phyloP scores from a whole-genome alignment of 768 basidiomycete genomes.

The Tricholoma sp. region DNA sequence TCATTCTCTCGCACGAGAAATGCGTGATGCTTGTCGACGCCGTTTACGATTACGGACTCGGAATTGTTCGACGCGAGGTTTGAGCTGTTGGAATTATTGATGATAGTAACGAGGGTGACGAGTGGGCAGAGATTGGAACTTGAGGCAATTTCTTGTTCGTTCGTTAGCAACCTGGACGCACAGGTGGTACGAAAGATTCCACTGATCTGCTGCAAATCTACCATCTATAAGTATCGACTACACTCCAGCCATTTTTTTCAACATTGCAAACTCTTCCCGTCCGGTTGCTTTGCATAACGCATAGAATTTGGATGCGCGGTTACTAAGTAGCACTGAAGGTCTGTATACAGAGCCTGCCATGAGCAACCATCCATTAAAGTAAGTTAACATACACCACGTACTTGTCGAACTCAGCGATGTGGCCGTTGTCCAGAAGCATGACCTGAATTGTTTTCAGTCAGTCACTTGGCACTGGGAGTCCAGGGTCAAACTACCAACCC shows the following conservation, averaged over 20 bases:
- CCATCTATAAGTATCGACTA: slow-evolving; percentile 13
- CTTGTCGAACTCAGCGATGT: slow-evolving; percentile 72
- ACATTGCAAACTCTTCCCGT: slow-evolving; percentile 58
- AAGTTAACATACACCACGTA: slow-evolving; percentile 26
- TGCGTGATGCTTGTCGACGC: too few relatives aligned
- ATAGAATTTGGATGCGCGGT: slow-evolving; percentile 59
- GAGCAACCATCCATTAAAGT: background rate
- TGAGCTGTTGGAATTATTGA: too few relatives aligned
- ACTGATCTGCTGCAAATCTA: too few relatives aligned
- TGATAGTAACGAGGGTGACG: too few relatives aligned
- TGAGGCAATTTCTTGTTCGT: too few relatives aligned
- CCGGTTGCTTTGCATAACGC: slow-evolving; percentile 71
- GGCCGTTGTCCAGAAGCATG: slow-evolving; percentile 73
- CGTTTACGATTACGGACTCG: too few relatives aligned
- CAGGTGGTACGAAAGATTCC: too few relatives aligned
- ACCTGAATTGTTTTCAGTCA: slow-evolving; percentile 36
- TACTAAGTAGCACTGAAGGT: slow-evolving; percentile 49
- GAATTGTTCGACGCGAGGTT: too few relatives aligned
- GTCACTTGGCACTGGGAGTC: background rate
- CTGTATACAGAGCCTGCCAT: slow-evolving; percentile 20
- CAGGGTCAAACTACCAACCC: slow-evolving; percentile 36
- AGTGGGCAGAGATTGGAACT: too few relatives aligned
- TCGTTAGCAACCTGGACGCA: too few relatives aligned
- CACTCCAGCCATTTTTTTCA: slow-evolving; percentile 62
- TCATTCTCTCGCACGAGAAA: too few relatives aligned